Conservation (phyloP, 1,139 yeast genomes). For the Yamadazyma taylorii region DNA sequence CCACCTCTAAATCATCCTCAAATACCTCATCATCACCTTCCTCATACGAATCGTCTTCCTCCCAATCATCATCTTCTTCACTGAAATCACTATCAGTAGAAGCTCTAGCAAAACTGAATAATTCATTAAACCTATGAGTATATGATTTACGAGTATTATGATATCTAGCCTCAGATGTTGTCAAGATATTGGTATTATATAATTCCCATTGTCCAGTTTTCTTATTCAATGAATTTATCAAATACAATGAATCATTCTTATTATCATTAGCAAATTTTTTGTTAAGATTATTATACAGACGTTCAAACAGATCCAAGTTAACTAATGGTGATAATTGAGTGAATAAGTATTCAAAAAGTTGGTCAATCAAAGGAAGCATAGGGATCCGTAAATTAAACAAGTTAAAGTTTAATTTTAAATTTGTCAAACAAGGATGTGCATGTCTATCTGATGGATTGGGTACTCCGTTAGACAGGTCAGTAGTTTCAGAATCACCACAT, state of each 20-base stretch:
- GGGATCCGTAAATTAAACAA: slow-evolving; percentile 34
- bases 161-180: background rate
- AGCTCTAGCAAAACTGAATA: background rate
- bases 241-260: slow-evolving; percentile 12
- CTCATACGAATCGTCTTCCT: slow-evolving; percentile 1
- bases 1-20: slow-evolving; percentile 1
- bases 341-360: slow-evolving; percentile 14
- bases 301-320: slow-evolving; percentile 6
- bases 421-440: slow-evolving; percentile 10
- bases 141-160: background rate
- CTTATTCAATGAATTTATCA: slow-evolving; percentile 34
- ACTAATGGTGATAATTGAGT: background rate
- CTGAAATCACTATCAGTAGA: background rate
- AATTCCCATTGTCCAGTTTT: slow-evolving; percentile 30
- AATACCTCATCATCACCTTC: slow-evolving; percentile 4
- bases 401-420: slow-evolving; percentile 38
- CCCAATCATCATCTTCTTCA: slow-evolving; percentile 3
- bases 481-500: too few relatives aligned
- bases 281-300: background rate
- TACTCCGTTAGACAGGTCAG: too few relatives aligned
- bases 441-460: too few relatives aligned
- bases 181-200: slow-evolving; percentile 16
- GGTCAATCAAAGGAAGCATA: slow-evolving; percentile 25
- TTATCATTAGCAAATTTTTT: slow-evolving; percentile 8
- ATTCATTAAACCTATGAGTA: slow-evolving; percentile 1